Conservation (phyloP, 139 green algal genomes). For the Ulvella scutata region DNA sequence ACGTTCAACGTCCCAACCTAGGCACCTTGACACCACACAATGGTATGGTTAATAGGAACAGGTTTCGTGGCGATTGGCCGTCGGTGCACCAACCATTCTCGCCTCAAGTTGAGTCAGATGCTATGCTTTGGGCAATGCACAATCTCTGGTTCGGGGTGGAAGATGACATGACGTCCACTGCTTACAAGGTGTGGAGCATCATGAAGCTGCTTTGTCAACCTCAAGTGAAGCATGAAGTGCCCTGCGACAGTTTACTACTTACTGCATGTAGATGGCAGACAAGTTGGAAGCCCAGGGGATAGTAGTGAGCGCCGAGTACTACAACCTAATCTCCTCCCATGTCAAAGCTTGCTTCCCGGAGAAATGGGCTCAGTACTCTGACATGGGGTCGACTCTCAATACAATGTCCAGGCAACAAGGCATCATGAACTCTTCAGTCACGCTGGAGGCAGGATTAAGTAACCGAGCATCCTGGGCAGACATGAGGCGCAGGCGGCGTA, state of each 20-base stretch:
- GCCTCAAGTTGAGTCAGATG: not conserved
- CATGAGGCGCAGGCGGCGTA: not conserved
- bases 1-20: too few relatives aligned
- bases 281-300: too few relatives aligned
- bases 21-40: too few relatives aligned
- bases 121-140: not conserved
- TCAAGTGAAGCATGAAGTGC: not conserved
- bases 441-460: not conserved
- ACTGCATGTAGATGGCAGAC: not conserved
- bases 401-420: not conserved
- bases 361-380: not conserved
- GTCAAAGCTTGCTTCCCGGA: not conserved
- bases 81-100: too few relatives aligned
- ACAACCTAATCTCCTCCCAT: not conserved
- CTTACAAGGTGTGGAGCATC: not conserved
- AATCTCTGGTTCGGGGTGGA: not conserved
- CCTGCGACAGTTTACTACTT: not conserved
- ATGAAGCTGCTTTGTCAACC: not conserved
- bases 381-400: not conserved
- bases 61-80: too few relatives aligned
- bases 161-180: not conserved
- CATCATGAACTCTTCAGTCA: not conserved
- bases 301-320: not conserved
- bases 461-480: not conserved
- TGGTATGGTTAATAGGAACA: too few relatives aligned